Evolutionary conservation across 2,329 filamentous ascomycete species (phyloP).

Genomic region (Hypomyces rosellus): DNA sequence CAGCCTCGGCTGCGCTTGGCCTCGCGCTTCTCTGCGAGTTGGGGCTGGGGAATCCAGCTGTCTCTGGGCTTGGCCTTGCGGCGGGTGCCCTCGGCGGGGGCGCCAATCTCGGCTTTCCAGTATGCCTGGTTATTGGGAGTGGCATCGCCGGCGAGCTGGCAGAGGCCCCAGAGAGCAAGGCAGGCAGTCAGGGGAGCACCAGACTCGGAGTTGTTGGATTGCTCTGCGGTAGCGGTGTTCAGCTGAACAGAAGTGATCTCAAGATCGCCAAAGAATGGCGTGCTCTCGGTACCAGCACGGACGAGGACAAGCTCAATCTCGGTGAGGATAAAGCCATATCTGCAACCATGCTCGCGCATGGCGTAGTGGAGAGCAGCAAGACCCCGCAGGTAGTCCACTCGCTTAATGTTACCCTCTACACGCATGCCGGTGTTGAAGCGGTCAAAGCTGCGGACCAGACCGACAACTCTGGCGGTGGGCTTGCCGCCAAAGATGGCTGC

Average conservation of each 20-base stretch:
- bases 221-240: slow-evolving; percentile 31
- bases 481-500: slow-evolving; percentile 44
- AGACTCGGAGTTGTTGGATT: slow-evolving; percentile 19
- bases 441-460: slow-evolving; percentile 86
- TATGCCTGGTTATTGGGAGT: slow-evolving; percentile 48
- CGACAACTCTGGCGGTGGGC: slow-evolving; percentile 57
- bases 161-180: slow-evolving; percentile 71
- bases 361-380: slow-evolving; percentile 80
- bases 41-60: slow-evolving; percentile 68
- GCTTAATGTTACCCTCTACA: slow-evolving; percentile 73
- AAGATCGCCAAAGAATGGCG: slow-evolving; percentile 82
- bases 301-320: slow-evolving; percentile 93
- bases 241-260: slow-evolving; percentile 63
- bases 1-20: slow-evolving; percentile 68
- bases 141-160: slow-evolving; percentile 60
- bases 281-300: slow-evolving; percentile 64
- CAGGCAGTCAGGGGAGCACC: slow-evolving; percentile 57
- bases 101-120: slow-evolving; percentile 68
- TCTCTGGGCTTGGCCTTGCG: slow-evolving; percentile 65
- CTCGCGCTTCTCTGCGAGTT: slow-evolving; percentile 67
- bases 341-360: slow-evolving; percentile 89
- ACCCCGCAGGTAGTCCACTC: slow-evolving; percentile 82
- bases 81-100: slow-evolving; percentile 65
- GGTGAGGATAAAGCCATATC: slow-evolving; percentile 94
- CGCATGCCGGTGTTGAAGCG: slow-evolving; percentile 96